These are phyloP conservation scores for Silene uniflora DNA, from an alignment of 148 eudicot genomes.

Conservation along the genomic window DNA sequence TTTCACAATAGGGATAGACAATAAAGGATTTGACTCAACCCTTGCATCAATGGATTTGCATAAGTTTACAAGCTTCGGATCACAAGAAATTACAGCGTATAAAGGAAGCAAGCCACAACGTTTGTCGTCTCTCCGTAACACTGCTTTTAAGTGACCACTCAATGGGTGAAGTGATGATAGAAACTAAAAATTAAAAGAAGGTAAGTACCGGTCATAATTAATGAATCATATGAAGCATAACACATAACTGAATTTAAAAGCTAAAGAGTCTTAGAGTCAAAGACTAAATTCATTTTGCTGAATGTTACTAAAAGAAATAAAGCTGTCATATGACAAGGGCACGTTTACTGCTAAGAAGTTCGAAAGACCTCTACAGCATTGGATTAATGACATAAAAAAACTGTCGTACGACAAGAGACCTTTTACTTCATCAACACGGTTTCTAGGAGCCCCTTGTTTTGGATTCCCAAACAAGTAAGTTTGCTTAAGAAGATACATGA, in stretches of 20 bases:
- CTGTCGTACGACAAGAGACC: too few relatives aligned
- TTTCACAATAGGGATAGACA: constrained; percentile 43
- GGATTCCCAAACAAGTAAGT: too few relatives aligned
- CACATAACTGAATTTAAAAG: neutral
- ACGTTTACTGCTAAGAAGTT: too few relatives aligned
- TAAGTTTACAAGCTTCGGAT: constrained; percentile 62
- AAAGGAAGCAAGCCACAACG: constrained; percentile 66
- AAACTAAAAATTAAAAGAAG: constrained; percentile 44
- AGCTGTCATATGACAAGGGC: too few relatives aligned
- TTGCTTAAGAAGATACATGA: too few relatives aligned
- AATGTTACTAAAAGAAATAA: too few relatives aligned
- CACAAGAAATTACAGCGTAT: constrained; percentile 50
- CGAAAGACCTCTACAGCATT: too few relatives aligned
- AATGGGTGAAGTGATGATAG: constrained; percentile 67
- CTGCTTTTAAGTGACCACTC: constrained; percentile 83
- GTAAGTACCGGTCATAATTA: constrained; percentile 10
- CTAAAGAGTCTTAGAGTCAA: too few relatives aligned
- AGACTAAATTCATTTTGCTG: too few relatives aligned
- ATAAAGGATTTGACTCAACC: constrained; percentile 58
- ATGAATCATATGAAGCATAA: neutral
- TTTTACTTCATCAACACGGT: too few relatives aligned
- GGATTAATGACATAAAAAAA: too few relatives aligned
- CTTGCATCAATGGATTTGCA: constrained; percentile 70
- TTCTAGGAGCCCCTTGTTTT: too few relatives aligned
- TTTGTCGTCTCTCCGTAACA: constrained; percentile 56